Percentiles rank a stretch among this genome's conserved stretches.
phyloP scores from a whole-genome alignment of 1,139 yeast genomes.

The Dujonia santamariae region DNA sequence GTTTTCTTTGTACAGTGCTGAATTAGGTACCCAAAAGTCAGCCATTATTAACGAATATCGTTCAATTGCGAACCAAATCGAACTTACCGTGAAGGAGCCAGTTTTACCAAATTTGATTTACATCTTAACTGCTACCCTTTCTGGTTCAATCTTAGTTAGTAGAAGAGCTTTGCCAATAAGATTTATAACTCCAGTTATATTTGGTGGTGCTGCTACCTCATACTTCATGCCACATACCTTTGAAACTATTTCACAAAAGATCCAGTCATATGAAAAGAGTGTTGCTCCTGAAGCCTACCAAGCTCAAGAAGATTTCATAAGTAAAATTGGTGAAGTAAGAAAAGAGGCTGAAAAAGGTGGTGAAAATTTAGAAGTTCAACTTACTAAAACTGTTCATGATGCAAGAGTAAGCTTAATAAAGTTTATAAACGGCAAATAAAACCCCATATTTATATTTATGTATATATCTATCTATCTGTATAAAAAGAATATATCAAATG shows the following conservation, averaged over 20 bases:
- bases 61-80: constrained; percentile 22
- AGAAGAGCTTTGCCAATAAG: constrained; percentile 47
- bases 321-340: constrained; percentile 11
- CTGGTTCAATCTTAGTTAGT: constrained; percentile 54
- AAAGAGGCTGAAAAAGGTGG: constrained; percentile 12
- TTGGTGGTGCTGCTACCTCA: constrained; percentile 42
- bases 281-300: constrained; percentile 37
- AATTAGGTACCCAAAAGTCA: constrained; percentile 41
- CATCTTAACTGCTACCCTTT: constrained; percentile 51
- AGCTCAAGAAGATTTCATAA: constrained; percentile 17
- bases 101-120: constrained; percentile 53
- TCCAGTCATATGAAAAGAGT: constrained; percentile 59
- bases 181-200: constrained; percentile 45
- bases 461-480: no score
- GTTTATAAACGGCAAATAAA: constrained; percentile 13
- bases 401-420: constrained; percentile 23
- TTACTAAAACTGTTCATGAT: constrained; percentile 24
- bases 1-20: constrained; percentile 36
- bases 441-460: constrained; percentile 4
- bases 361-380: constrained; percentile 13
- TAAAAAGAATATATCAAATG: no score
- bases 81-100: constrained; percentile 36
- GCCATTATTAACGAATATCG: constrained; percentile 41
- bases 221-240: constrained; percentile 39
- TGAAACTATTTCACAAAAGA: constrained; percentile 23